phyloP scores from a whole-genome alignment of 371 early-diverging fungal genomes.

The Conidiobolus incongruus region DNA sequence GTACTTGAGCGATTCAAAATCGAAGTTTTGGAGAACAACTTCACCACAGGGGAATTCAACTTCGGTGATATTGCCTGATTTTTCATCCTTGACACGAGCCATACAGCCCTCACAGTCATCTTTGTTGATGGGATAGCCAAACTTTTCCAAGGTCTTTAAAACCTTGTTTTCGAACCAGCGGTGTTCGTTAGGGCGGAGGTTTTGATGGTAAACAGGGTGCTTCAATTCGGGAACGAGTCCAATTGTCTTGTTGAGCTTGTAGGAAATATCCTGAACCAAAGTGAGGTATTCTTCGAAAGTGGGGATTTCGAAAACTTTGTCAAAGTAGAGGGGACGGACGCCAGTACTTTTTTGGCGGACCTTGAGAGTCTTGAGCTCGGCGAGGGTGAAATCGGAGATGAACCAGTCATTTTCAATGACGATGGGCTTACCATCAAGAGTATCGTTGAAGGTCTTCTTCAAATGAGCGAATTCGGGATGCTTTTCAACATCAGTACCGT shows the following conservation, averaged over 20 bases:
- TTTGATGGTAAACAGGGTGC: constrained; percentile 3
- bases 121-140: constrained; percentile 10
- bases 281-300: constrained; percentile 17
- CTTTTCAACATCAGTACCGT: constrained; percentile 10
- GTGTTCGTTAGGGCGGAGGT: not conserved
- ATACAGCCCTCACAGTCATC: not conserved
- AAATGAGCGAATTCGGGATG: constrained; percentile 10
- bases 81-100: not conserved
- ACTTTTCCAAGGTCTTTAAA: constrained; percentile 9
- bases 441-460: constrained; percentile 8
- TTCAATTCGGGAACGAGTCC: constrained; percentile 18
- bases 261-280: constrained; percentile 8
- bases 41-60: constrained; percentile 10
- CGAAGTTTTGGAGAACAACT: constrained; percentile 21
- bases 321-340: constrained; percentile 13
- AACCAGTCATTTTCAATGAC: constrained; percentile 13
- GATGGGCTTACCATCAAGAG: constrained; percentile 1
- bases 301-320: constrained; percentile 11
- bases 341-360: constrained; percentile 7
- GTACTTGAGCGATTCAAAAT: constrained; percentile 13
- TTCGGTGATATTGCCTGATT: not conserved
- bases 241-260: constrained; percentile 10
- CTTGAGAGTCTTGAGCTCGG: constrained; percentile 10
- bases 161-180: constrained; percentile 17
- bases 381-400: constrained; percentile 14